A percentile compares a stretch with the other conserved stretches of the same genome.
phyloP scores from a whole-genome alignment of 768 basidiomycete genomes.

The Rhizopogon salebrosus region DNA sequence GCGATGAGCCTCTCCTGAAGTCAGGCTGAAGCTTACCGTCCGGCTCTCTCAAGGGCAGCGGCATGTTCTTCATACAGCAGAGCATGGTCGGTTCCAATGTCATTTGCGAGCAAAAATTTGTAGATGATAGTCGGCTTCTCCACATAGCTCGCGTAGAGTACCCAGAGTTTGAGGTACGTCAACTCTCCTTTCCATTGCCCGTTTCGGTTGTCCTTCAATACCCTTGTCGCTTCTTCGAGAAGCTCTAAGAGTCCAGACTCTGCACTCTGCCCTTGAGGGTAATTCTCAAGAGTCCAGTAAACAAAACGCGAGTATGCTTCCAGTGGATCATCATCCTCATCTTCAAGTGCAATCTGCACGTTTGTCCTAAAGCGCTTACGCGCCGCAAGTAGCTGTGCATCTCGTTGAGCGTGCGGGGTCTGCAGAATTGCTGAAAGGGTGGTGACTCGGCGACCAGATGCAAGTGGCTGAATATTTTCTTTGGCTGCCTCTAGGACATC shows the following conservation, averaged over 20 bases:
- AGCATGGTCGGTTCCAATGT: constrained; percentile 79
- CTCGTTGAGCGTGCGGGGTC: constrained; percentile 74
- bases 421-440: constrained; percentile 68
- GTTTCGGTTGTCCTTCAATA: constrained; percentile 70
- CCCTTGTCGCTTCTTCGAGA: constrained; percentile 86
- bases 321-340: constrained; percentile 77
- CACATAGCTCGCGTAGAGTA: constrained; percentile 88
- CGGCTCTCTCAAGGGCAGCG: constrained; percentile 72
- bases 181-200: constrained; percentile 74
- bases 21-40: constrained; percentile 52
- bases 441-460: constrained; percentile 73
- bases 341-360: constrained; percentile 61
- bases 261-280: constrained; percentile 86
- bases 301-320: constrained; percentile 86
- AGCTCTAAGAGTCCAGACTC: constrained; percentile 90
- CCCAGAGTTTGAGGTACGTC: constrained; percentile 91
- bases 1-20: constrained; percentile 23
- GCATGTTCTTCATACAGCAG: constrained; percentile 93
- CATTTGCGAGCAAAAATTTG: constrained; percentile 84
- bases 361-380: constrained; percentile 67
- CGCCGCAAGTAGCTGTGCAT: constrained; percentile 59
- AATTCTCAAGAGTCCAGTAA: constrained; percentile 90
- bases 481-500: constrained; percentile 80
- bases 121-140: constrained; percentile 87
- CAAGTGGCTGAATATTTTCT: constrained; percentile 83